A percentile compares a stretch with the other conserved stretches of the same genome.
Conservation (phyloP, 2,329 filamentous ascomycete genomes). For the Chalara sp. region DNA sequence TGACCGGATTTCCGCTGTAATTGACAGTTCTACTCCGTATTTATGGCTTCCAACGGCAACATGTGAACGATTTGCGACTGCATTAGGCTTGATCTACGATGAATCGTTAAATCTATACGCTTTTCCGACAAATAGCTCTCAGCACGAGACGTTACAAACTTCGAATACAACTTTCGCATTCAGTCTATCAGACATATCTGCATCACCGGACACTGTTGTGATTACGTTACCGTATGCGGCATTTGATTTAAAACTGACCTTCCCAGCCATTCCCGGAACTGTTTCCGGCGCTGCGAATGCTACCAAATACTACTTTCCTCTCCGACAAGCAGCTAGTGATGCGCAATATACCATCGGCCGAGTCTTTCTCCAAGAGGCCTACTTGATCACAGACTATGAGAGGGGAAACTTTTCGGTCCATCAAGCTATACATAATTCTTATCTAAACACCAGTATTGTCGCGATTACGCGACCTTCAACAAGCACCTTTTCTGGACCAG, state of each 20-base stretch:
- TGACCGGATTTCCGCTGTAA: conserved; percentile 25
- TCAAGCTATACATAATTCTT: conserved; percentile 24
- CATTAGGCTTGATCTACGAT: conserved; percentile 60
- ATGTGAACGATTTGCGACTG: conserved; percentile 57
- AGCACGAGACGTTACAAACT: conserved; percentile 37
- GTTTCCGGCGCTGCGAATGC: conserved; percentile 35
- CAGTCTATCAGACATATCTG: conserved; percentile 40
- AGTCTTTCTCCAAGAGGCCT: conserved; percentile 29
- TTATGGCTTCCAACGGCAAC: conserved; percentile 54
- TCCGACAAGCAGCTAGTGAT: conserved; percentile 20
- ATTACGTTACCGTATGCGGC: conserved; percentile 27
- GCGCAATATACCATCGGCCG: conserved; percentile 28
- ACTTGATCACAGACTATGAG: conserved; percentile 29
- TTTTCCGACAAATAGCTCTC: conserved; percentile 48
- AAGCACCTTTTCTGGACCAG: conserved; percentile 18
- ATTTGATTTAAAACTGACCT: conserved; percentile 25
- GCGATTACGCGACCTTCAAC: conserved; percentile 11
- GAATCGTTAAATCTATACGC: conserved; percentile 57
- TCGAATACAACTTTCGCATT: conserved; percentile 50
- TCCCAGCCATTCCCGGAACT: conserved; percentile 31
- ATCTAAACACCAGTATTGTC: conserved; percentile 18
- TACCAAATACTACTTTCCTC: conserved; percentile 31
- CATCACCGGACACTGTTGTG: conserved; percentile 36
- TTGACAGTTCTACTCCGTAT: conserved; percentile 59
- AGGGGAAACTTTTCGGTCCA: conserved; percentile 25